These are phyloP conservation scores for Rhizophora mangle DNA, from an alignment of 345 rosid species.

Conservation along the genomic window DNA sequence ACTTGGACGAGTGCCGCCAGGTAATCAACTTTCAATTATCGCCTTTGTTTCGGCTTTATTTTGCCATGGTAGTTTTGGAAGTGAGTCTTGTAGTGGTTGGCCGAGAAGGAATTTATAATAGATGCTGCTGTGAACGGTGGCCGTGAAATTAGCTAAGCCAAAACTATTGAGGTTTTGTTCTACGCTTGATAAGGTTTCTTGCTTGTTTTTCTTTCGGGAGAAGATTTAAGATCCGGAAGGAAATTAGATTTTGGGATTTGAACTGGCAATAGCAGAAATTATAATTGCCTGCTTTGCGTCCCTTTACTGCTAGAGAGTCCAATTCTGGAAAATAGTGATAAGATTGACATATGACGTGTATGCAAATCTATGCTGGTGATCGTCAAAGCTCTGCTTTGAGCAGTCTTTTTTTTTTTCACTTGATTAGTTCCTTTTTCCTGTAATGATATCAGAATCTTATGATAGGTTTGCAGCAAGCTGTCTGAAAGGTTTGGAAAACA, in stretches of 20 bases:
- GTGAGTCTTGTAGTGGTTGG: not conserved
- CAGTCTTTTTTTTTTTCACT: not conserved
- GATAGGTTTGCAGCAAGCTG: conserved; percentile 72
- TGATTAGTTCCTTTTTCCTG: not conserved
- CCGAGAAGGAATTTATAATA: no score
- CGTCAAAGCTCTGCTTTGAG: not conserved
- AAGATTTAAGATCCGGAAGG: not conserved
- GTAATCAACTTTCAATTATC: conserved; percentile 27
- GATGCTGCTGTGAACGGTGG: no score
- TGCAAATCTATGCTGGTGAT: not conserved
- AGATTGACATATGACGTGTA: no score
- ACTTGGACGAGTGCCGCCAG: conserved; percentile 70
- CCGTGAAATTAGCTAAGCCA: no score
- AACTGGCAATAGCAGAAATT: not conserved
- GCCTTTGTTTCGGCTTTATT: not conserved
- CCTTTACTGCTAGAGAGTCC: no score
- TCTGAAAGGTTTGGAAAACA: conserved; percentile 90
- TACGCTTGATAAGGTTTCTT: not conserved
- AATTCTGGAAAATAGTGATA: no score
- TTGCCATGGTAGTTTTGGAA: not conserved
- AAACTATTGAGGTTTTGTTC: no score
- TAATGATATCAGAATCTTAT: conserved; percentile 11
- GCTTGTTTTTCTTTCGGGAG: not conserved
- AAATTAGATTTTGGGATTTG: not conserved
- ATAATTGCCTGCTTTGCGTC: not conserved